These are phyloP conservation scores for Malassezia vespertilionis DNA, from an alignment of 1,284 basidiomycete genomes.

Conservation along the genomic window DNA sequence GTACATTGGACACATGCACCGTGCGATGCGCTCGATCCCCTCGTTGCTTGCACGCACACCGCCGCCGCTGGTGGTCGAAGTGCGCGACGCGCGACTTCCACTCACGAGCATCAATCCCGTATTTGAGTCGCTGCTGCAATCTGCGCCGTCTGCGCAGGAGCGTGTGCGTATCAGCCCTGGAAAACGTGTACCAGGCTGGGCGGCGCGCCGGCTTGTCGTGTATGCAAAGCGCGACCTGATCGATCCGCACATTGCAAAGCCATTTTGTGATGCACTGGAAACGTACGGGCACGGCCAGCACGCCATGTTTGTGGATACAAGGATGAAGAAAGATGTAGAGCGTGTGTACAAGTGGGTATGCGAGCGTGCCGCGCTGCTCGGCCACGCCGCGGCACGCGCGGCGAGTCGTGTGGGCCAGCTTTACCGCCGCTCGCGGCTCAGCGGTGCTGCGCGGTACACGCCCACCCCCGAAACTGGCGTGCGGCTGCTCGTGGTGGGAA, in stretches of 20 bases:
- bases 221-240: constrained; percentile 89
- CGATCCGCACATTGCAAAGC: constrained; percentile 64
- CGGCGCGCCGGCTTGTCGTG: constrained; percentile 61
- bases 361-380: constrained; percentile 18
- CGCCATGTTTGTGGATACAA: constrained; percentile 53
- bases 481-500: constrained; percentile 54
- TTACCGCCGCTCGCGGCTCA: constrained; percentile 23
- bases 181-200: constrained; percentile 21
- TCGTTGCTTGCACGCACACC: constrained; percentile 57
- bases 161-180: constrained; percentile 18
- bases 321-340: constrained; percentile 50
- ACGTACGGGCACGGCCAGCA: constrained; percentile 49
- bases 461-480: constrained; percentile 43
- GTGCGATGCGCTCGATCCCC: constrained; percentile 51
- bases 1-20: constrained; percentile 87
- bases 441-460: constrained; percentile 39
- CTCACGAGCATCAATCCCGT: constrained; percentile 84
- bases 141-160: constrained; percentile 25
- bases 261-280: constrained; percentile 50
- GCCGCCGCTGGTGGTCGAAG: constrained; percentile 73
- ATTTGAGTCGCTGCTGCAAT: constrained; percentile 47
- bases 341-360: constrained; percentile 49
- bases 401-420: constrained; percentile 3
- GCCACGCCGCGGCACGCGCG: constrained; percentile 9
- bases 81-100: constrained; percentile 81